Evolutionary conservation across 768 basidiomycete species (phyloP).

Genomic region (Pleurotus sapidus): DNA sequence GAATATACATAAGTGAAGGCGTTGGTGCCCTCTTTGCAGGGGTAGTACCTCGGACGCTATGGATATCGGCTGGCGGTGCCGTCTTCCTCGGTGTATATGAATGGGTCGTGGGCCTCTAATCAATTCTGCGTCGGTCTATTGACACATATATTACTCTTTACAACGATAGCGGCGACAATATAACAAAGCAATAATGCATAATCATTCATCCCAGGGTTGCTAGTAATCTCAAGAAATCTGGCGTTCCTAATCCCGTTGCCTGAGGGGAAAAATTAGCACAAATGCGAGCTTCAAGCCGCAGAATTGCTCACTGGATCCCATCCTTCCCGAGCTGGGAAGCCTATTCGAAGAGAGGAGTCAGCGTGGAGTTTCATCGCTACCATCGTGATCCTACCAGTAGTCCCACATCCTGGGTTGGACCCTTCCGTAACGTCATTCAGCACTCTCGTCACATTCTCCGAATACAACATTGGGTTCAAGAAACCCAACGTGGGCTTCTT

Average conservation of each 20-base stretch:
- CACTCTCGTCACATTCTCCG: slow-evolving; percentile 3
- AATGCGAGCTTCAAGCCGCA: neutral
- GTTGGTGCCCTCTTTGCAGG: slow-evolving; percentile 77
- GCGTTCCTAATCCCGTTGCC: slow-evolving; percentile 1
- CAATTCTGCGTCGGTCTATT: neutral
- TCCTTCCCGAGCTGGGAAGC: slow-evolving; percentile 18
- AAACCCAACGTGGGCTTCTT: slow-evolving; percentile 35
- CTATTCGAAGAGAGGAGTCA: slow-evolving; percentile 11
- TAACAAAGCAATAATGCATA: too few relatives aligned
- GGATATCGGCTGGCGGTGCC: slow-evolving; percentile 96
- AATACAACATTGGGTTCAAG: slow-evolving; percentile 17
- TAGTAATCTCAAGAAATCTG: neutral
- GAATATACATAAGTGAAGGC: slow-evolving; percentile 77
- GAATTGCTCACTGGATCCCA: slow-evolving; percentile 19
- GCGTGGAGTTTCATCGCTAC: neutral
- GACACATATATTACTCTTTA: neutral
- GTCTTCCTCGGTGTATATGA: slow-evolving; percentile 99
- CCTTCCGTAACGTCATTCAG: slow-evolving; percentile 39
- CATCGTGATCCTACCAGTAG: neutral
- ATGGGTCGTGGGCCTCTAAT: slow-evolving; percentile 36
- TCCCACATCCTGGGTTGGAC: slow-evolving; percentile 21
- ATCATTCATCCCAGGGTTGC: neutral
- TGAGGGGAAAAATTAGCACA: neutral
- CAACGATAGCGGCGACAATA: too few relatives aligned
- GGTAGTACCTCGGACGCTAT: slow-evolving; percentile 86